Evolutionary conservation across 2,329 filamentous ascomycete species (phyloP).

Genomic region (Cladobotryum mycophilum): DNA sequence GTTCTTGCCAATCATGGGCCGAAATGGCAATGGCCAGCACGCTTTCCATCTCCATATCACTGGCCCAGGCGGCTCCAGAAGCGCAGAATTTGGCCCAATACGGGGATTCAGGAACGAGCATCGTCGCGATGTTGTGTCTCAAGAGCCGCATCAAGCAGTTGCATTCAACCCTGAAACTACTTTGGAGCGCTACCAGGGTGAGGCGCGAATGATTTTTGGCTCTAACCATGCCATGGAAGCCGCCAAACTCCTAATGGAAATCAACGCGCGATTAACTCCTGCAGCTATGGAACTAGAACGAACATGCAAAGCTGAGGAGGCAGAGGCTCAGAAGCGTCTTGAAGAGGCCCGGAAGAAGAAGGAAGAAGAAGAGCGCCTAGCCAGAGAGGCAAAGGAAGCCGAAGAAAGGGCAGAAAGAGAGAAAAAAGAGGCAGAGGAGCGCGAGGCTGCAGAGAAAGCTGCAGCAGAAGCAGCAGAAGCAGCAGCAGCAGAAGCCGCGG

Average conservation of each 20-base stretch:
- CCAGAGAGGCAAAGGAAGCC: slow-evolving; percentile 65
- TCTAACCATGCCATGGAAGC: slow-evolving; percentile 57
- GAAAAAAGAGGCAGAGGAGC: slow-evolving; percentile 65
- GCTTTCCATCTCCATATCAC: slow-evolving; percentile 56
- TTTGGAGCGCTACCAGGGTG: slow-evolving; percentile 76
- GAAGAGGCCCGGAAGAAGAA: slow-evolving; percentile 56
- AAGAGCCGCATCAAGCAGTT: slow-evolving; percentile 68
- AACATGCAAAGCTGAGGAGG: slow-evolving; percentile 56
- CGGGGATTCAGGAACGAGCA: slow-evolving; percentile 42
- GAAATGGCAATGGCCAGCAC: slow-evolving; percentile 40
- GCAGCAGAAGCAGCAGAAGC: slow-evolving; percentile 55
- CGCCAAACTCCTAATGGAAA: slow-evolving; percentile 58
- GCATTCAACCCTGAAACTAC: slow-evolving; percentile 69
- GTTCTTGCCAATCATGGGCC: slow-evolving; percentile 42
- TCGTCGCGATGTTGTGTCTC: slow-evolving; percentile 40
- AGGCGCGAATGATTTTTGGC: slow-evolving; percentile 81
- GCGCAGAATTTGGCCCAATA: slow-evolving; percentile 39
- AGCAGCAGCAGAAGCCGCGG: slow-evolving; percentile 50
- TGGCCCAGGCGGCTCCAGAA: slow-evolving; percentile 38
- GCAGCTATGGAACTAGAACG: slow-evolving; percentile 78
- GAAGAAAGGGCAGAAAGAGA: slow-evolving; percentile 61
- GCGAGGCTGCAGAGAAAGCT: slow-evolving; percentile 51
- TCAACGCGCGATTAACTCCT: slow-evolving; percentile 71
- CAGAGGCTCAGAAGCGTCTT: slow-evolving; percentile 42
- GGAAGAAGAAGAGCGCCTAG: slow-evolving; percentile 59